Evolutionary conservation across 305 asterid genomes (phyloP).

Genomic region (Fraxinus greggii): DNA sequence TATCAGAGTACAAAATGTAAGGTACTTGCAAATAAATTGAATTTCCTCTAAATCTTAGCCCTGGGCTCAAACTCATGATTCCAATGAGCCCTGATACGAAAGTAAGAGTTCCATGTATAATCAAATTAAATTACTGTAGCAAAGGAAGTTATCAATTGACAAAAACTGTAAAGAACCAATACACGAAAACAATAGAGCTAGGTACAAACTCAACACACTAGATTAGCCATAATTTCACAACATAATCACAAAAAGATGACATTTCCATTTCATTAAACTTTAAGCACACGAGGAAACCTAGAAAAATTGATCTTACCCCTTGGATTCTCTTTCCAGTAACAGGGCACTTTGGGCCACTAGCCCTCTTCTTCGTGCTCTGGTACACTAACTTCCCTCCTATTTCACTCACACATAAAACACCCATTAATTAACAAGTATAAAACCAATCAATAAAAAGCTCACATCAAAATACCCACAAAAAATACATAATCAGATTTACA

Average conservation of each 20-base stretch:
- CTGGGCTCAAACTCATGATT: neutral
- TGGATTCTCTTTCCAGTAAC: slow-evolving; percentile 87
- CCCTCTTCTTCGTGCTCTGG: slow-evolving; percentile 83
- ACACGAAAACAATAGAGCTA: neutral
- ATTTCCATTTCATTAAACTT: neutral
- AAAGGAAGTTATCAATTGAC: neutral
- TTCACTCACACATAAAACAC: slow-evolving; percentile 1
- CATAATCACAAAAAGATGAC: neutral
- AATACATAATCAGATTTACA: neutral
- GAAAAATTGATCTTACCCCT: slow-evolving; percentile 46
- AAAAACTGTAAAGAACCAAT: neutral
- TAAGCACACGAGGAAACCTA: neutral
- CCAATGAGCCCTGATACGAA: neutral
- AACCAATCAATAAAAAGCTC: neutral
- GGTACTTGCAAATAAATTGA: neutral
- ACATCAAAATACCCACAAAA: neutral
- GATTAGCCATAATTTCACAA: neutral
- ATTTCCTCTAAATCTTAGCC: neutral
- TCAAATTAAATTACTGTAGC: neutral
- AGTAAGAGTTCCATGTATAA: neutral
- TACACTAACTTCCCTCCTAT: slow-evolving; percentile 77
- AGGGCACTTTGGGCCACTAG: slow-evolving; percentile 83
- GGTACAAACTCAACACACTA: neutral
- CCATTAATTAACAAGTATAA: neutral
- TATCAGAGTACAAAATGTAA: neutral